A percentile compares a stretch with the other conserved stretches of the same genome.
These are phyloP conservation scores for Letharia lupina DNA, from an alignment of 495 filamentous ascomycete species.

Conservation along the genomic window DNA sequence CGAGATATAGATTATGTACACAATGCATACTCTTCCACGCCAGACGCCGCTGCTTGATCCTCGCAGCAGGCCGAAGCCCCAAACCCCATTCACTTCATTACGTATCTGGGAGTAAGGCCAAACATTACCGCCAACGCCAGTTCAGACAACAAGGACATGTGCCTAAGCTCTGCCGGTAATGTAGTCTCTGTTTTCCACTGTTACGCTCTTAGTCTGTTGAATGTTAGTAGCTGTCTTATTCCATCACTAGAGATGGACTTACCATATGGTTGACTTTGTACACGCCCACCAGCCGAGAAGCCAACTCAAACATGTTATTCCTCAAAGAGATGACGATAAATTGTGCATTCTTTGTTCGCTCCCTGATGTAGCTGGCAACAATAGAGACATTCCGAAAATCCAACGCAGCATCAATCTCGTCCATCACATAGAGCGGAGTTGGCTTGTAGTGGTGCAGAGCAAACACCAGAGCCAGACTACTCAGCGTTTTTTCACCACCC, in stretches of 20 bases:
- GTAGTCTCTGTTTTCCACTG: constrained; percentile 88
- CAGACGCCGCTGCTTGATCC: neutral
- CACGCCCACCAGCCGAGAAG: constrained; percentile 83
- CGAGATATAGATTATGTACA: neutral
- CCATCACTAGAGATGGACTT: constrained; percentile 21
- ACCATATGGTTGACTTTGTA: constrained; percentile 99
- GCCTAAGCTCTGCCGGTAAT: constrained; percentile 40
- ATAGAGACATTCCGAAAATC: constrained; percentile 98
- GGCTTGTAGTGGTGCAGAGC: constrained; percentile 97
- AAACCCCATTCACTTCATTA: neutral
- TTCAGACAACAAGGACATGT: neutral
- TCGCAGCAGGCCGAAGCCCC: neutral
- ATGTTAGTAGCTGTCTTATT: constrained; percentile 9
- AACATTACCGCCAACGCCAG: neutral
- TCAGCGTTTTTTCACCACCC: constrained; percentile 95
- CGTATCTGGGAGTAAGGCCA: neutral
- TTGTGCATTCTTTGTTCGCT: constrained; percentile 96
- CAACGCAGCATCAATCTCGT: constrained; percentile 96
- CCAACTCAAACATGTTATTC: constrained; percentile 99
- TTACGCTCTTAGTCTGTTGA: constrained; percentile 73
- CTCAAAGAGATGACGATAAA: constrained; percentile 97
- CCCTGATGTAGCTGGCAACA: constrained; percentile 97
- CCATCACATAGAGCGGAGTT: constrained; percentile 97
- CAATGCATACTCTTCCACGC: neutral
- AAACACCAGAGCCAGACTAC: constrained; percentile 89